Base-by-base conservation (phyloP, 2,329 filamentous ascomycete species). In the Sporothrix protearum region DNA sequence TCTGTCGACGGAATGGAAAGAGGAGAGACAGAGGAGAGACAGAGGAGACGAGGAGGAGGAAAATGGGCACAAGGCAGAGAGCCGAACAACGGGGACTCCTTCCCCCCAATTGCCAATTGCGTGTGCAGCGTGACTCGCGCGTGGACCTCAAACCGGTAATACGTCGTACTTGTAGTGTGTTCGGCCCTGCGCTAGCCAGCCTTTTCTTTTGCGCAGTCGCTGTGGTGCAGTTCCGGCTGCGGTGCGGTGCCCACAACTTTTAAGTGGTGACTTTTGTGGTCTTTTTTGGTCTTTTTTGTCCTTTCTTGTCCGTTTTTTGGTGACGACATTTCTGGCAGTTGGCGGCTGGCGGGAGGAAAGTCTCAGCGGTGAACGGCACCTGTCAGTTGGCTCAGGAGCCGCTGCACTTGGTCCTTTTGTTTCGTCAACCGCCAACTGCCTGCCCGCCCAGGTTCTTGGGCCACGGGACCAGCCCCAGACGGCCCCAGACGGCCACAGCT, bases 41-140 rank as follows among this genome's bases (percentile, higher is more conserved):
- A 45, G 30, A 10, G 22, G 28, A 47, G 7, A 16, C 28, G 49
- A 28, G 63, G 36, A 30, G 68, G 53, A 22, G 39, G n/a, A 47
- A 14, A 39, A 39, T 12, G 67, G 25, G 28, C 25, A n/a, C 9
- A 33, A 47, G 39, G 53, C 22, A n/a, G 19, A 70, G 30, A 49
- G 68, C 19, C 25, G 16, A 53, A 53, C 49, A 53, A 30, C 30
- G 69, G 53, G 67, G 30, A n/a, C 64, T 12, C 42, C 25, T 28
- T 8, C 28, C 57, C 57, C 28, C 57, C 57, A 36, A 61, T 59
- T 59, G 55, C 16, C 33, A 42, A 68, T 69, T 68, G 66, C 30
- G 66, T 69, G 33, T 53, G 53, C 68, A 53, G 68, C 63, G 45
- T 61, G 68, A 49, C 39, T 70, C 53, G 53, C 53, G 68, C 45